Conservation (phyloP, 75 land plant genomes). For the Sequoia sempervirens region DNA sequence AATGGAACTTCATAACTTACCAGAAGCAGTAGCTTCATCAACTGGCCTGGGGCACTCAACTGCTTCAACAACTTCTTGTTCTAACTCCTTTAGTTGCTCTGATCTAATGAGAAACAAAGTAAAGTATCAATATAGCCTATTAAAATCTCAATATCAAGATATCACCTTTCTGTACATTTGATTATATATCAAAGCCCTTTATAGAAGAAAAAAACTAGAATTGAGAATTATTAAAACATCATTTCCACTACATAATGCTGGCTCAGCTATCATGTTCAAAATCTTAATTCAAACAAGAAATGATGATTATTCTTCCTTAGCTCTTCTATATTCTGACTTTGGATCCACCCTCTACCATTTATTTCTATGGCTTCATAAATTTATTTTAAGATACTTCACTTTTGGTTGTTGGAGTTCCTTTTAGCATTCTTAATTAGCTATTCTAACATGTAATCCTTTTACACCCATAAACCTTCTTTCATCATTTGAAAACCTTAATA, state of each 20-base stretch:
- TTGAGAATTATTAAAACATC: neutral
- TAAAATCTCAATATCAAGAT: neutral
- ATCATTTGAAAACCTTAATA: neutral
- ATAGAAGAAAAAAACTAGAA: neutral
- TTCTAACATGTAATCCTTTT: neutral
- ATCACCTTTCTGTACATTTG: neutral
- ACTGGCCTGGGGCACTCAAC: constrained; percentile 12
- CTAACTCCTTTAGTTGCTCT: constrained; percentile 38
- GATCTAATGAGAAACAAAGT: constrained; percentile 22
- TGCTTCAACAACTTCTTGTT: constrained; percentile 20
- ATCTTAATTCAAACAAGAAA: neutral
- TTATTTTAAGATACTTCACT: neutral
- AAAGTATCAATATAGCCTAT: neutral
- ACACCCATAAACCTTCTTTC: neutral
- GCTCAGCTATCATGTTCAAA: neutral
- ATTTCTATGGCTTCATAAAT: neutral
- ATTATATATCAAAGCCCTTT: neutral
- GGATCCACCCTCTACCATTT: neutral
- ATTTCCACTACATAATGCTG: neutral
- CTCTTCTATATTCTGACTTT: neutral
- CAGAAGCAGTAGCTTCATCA: constrained; percentile 28
- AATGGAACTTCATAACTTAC: constrained; percentile 9
- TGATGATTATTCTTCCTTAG: neutral
- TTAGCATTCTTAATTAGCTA: neutral
- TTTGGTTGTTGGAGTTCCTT: neutral